phyloP scores from a whole-genome alignment of 257 asterid species.

The Petunia axillaris region DNA sequence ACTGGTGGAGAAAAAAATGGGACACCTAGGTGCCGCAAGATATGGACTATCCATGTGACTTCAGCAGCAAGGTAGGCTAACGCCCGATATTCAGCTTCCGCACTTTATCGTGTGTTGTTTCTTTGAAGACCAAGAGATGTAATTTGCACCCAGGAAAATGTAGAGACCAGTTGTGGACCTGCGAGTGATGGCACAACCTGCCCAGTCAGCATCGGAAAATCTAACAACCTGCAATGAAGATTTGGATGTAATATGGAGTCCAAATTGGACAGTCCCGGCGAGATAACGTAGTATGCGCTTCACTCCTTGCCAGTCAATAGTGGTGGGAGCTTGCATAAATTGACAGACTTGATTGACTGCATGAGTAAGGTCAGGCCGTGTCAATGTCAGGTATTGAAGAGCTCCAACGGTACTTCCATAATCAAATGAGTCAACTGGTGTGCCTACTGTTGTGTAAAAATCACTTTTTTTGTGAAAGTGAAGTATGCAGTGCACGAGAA shows the following conservation, averaged over 20 bases:
- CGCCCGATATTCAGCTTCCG: background rate
- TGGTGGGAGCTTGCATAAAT: background rate
- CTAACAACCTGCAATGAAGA: background rate
- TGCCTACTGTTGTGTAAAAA: background rate
- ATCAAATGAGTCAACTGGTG: background rate
- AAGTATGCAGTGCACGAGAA: background rate
- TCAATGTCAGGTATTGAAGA: background rate
- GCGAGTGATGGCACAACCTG: background rate
- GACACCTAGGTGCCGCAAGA: too few relatives aligned
- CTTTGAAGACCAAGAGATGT: background rate
- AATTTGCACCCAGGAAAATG: background rate
- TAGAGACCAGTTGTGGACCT: background rate
- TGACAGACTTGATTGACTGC: background rate
- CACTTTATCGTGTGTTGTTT: background rate
- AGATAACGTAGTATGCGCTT: background rate
- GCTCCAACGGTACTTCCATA: background rate
- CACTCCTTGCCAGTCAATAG: background rate
- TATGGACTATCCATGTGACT: too few relatives aligned
- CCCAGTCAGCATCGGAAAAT: slow-evolving; percentile 18
- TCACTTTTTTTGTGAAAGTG: background rate
- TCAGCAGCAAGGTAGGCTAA: background rate
- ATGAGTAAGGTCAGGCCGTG: background rate
- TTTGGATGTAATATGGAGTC: background rate
- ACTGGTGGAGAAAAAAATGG: background rate
- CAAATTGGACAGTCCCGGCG: background rate